Percentiles rank a stretch among this genome's conserved stretches.
phyloP scores from a whole-genome alignment of 139 green algal genomes.

The Chlamydomonas sp. region DNA sequence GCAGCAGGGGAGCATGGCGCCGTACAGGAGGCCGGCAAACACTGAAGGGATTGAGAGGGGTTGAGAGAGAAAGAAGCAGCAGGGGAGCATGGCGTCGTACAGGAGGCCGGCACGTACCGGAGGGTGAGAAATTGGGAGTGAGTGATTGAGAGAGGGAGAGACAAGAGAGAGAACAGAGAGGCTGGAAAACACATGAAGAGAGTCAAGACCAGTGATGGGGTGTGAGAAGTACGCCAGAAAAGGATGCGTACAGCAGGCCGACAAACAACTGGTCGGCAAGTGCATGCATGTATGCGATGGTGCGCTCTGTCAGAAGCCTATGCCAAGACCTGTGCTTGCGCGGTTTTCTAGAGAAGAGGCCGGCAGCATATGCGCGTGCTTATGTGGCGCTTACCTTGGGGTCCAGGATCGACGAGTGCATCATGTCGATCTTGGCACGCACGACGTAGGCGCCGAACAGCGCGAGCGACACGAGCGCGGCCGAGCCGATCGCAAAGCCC shows the following conservation, averaged over 20 bases:
- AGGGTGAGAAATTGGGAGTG: background rate
- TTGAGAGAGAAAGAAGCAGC: background rate
- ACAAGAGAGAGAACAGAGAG: too few species aligned
- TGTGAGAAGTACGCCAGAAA: too few species aligned
- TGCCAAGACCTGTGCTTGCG: too few species aligned
- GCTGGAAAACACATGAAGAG: too few species aligned
- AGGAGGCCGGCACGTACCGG: slow-evolving; percentile 88
- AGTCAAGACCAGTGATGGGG: too few species aligned
- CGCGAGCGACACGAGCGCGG: slow-evolving; percentile 93
- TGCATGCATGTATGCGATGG: too few species aligned
- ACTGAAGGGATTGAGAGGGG: slow-evolving; percentile 51
- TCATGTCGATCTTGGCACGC: slow-evolving; percentile 16
- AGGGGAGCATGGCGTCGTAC: slow-evolving; percentile 19
- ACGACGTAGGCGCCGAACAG: slow-evolving; percentile 88
- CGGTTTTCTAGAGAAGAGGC: background rate
- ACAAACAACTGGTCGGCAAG: too few species aligned
- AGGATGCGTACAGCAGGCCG: too few species aligned
- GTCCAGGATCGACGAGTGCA: slow-evolving; percentile 85
- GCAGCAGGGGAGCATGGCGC: slow-evolving; percentile 19
- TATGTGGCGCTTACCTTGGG: slow-evolving; percentile 66
- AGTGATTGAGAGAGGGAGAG: slow-evolving; percentile 3
- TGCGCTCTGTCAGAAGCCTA: too few species aligned
- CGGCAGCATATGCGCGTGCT: too few species aligned
- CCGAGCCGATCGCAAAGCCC: slow-evolving; percentile 96
- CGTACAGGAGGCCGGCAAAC: slow-evolving; percentile 78